Percentiles rank a stretch among this genome's conserved stretches.
These are phyloP conservation scores for Acacia concinna DNA, from an alignment of 331 rosid species.

Conservation along the genomic window DNA sequence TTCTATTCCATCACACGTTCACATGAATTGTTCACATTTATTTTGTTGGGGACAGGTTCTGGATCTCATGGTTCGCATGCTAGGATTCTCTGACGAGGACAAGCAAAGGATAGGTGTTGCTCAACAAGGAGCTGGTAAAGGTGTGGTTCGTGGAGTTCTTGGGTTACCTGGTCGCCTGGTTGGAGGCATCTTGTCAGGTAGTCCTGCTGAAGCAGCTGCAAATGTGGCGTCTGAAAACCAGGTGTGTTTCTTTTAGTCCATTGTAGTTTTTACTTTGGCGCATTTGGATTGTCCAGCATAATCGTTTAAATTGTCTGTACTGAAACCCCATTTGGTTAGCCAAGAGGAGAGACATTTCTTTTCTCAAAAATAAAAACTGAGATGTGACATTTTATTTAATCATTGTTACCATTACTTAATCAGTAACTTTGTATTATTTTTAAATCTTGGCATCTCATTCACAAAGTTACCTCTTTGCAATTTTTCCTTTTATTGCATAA, in stretches of 20 bases:
- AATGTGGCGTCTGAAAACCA: conserved; percentile 70
- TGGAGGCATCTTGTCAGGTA: conserved; percentile 88
- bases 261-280: background rate
- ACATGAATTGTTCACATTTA: conserved; percentile 20
- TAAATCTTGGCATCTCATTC: background rate
- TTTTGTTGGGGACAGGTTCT: conserved; percentile 58
- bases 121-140: conserved; percentile 83
- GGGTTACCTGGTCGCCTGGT: conserved; percentile 95
- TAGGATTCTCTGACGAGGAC: conserved; percentile 89
- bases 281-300: background rate
- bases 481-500: background rate
- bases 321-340: background rate
- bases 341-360: background rate
- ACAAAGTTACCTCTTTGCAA: background rate
- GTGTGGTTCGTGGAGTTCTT: conserved; percentile 95
- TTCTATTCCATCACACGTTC: too few relatives aligned
- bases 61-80: conserved; percentile 97
- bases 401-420: background rate
- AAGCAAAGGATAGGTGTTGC: conserved; percentile 92
- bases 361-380: background rate
- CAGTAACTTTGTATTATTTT: background rate
- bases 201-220: conserved; percentile 54
- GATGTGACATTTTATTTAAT: background rate
- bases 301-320: background rate
- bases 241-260: conserved; percentile 43